Conservation (phyloP, 2,329 filamentous ascomycete genomes). For the Fusarium ramigenum region DNA sequence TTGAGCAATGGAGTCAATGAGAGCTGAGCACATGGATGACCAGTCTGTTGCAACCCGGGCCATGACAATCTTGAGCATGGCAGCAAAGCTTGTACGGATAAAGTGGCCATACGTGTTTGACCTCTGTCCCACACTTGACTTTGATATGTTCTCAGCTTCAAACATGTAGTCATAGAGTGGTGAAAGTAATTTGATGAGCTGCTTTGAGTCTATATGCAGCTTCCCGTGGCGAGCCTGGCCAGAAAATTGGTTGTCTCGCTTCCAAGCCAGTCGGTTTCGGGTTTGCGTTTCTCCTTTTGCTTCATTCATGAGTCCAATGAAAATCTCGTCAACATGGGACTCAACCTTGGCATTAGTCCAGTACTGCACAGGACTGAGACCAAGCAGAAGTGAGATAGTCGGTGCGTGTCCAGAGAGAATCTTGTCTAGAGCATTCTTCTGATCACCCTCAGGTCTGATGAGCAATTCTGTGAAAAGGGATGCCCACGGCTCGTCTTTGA, state of each 20-base stretch:
- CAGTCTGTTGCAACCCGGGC: conserved; percentile 49
- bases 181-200: conserved; percentile 53
- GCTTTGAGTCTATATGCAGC: conserved; percentile 48
- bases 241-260: conserved; percentile 47
- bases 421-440: conserved; percentile 47
- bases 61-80: conserved; percentile 51
- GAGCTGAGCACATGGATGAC: conserved; percentile 40
- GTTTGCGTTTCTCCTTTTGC: conserved; percentile 34
- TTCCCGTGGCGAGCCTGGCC: conserved; percentile 29
- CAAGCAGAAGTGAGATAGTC: conserved; percentile 60
- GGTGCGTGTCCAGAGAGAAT: conserved; percentile 58
- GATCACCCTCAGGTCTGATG: conserved; percentile 42
- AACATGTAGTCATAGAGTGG: conserved; percentile 59
- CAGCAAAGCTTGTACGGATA: conserved; percentile 52
- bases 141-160: conserved; percentile 47
- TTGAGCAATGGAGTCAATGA: conserved; percentile 45
- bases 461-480: conserved; percentile 60
- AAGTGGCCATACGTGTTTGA: conserved; percentile 43
- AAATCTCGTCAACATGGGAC: conserved; percentile 53
- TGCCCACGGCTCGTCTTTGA: conserved; percentile 55
- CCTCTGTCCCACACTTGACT: conserved; percentile 8
- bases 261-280: conserved; percentile 50
- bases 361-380: conserved; percentile 59
- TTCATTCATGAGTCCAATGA: conserved; percentile 39
- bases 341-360: conserved; percentile 59